These are phyloP conservation scores for Sparassis latifolia DNA, from an alignment of 1,284 basidiomycete genomes.

Conservation along the genomic window DNA sequence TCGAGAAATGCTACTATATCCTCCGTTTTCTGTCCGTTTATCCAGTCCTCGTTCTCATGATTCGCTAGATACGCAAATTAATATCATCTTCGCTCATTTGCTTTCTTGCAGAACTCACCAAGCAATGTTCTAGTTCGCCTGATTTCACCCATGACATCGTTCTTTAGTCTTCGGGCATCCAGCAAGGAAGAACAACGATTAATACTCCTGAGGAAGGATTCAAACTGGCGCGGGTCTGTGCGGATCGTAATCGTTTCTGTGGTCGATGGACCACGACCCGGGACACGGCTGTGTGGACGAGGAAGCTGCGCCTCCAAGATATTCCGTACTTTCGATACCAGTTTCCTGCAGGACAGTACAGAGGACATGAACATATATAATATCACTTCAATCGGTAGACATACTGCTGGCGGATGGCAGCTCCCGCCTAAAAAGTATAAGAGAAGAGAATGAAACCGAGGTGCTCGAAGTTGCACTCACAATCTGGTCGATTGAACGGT, in stretches of 20 bases:
- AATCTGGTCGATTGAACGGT: constrained; percentile 84
- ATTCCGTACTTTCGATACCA: constrained; percentile 80
- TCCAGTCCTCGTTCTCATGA: constrained; percentile 81
- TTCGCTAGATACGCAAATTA: constrained; percentile 41
- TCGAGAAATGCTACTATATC: constrained; percentile 84
- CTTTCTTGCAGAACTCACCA: constrained; percentile 36
- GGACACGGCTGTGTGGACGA: constrained; percentile 35
- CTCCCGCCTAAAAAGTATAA: constrained; percentile 60
- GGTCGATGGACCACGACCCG: constrained; percentile 30
- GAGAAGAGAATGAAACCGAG: constrained; percentile 1
- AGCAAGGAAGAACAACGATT: constrained; percentile 73
- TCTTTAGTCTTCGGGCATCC: constrained; percentile 86
- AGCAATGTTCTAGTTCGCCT: constrained; percentile 67
- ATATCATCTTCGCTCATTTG: not conserved
- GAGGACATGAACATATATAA: not conserved
- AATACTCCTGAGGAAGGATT: constrained; percentile 84
- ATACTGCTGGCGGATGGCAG: constrained; percentile 85
- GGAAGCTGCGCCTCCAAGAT: constrained; percentile 79
- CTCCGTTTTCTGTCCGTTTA: constrained; percentile 75
- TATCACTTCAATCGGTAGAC: constrained; percentile 20
- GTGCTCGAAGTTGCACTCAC: constrained; percentile 37
- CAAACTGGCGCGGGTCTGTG: constrained; percentile 78
- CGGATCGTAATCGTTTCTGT: constrained; percentile 71
- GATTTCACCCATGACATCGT: constrained; percentile 85
- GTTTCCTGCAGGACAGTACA: constrained; percentile 40